These are phyloP conservation scores for Ceratocystis alfenasii DNA, from an alignment of 2,329 filamentous ascomycete species.

Conservation along the genomic window DNA sequence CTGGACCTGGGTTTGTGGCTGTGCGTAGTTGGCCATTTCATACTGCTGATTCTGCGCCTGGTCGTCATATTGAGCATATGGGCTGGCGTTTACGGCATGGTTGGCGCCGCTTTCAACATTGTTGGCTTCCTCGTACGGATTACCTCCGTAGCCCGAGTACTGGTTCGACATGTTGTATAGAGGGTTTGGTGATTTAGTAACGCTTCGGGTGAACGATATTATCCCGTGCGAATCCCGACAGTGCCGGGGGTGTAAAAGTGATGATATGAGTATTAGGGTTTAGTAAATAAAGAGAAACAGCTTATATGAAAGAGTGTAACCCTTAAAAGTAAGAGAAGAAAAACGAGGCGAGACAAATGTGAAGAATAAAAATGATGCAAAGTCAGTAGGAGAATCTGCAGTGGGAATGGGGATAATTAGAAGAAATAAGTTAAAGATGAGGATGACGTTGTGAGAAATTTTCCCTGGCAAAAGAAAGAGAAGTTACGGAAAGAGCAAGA, in stretches of 20 bases:
- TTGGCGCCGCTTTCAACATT: slow-evolving; percentile 30
- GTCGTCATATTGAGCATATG: slow-evolving; percentile 24
- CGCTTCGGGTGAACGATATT: too few species aligned
- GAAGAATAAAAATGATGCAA: neutral
- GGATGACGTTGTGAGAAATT: neutral
- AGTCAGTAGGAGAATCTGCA: neutral
- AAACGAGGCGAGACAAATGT: neutral
- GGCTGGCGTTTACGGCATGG: neutral
- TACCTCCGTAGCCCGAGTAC: slow-evolving; percentile 50
- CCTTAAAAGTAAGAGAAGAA: neutral
- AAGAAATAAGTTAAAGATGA: neutral
- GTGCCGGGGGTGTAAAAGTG: neutral
- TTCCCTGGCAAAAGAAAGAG: neutral
- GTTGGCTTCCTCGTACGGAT: slow-evolving; percentile 50
- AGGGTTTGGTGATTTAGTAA: neutral
- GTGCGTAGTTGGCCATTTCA: slow-evolving; percentile 44
- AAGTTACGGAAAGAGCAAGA: neutral
- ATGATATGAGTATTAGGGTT: slow-evolving; percentile 6
- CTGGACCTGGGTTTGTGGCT: slow-evolving; percentile 25
- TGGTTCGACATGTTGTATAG: slow-evolving; percentile 26
- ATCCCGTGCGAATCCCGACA: neutral
- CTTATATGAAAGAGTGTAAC: neutral
- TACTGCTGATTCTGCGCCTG: slow-evolving; percentile 29
- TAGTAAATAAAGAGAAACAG: neutral
- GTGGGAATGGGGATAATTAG: neutral